These are phyloP conservation scores for Ogataea siamensis DNA, from an alignment of 805 yeast genomes.

Conservation along the genomic window DNA sequence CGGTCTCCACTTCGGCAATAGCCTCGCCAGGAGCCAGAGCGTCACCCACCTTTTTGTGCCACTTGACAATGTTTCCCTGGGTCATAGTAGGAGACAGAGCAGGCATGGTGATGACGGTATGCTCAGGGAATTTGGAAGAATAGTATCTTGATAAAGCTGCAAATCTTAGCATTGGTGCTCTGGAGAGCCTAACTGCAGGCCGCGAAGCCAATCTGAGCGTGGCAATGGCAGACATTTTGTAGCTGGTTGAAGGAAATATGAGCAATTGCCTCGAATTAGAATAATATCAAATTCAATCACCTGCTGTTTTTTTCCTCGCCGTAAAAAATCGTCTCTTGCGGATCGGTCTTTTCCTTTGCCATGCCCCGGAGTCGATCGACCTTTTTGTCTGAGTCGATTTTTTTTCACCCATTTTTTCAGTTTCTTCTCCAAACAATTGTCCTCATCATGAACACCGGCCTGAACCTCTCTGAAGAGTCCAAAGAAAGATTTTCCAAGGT, in stretches of 20 bases:
- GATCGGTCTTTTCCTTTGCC: conserved; percentile 25
- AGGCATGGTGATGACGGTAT: conserved; percentile 93
- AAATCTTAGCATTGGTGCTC: conserved; percentile 14
- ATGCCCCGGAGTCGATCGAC: conserved; percentile 12
- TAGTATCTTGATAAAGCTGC: conserved; percentile 21
- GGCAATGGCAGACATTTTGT: conserved; percentile 34
- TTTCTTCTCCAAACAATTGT: background rate
- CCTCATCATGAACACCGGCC: conserved; percentile 34
- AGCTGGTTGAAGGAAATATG: conserved; percentile 5
- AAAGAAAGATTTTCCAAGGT: conserved; percentile 85
- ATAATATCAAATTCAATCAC: conserved; percentile 3
- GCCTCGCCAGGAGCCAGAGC: conserved; percentile 87
- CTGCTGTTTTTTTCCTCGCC: conserved; percentile 18
- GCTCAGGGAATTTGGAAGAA: conserved; percentile 41
- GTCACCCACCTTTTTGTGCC: conserved; percentile 92
- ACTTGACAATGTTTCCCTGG: conserved; percentile 84
- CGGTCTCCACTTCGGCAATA: conserved; percentile 96
- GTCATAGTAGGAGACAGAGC: conserved; percentile 99
- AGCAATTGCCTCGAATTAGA: conserved; percentile 1
- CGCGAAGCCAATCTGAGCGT: conserved; percentile 32
- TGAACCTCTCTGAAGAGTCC: conserved; percentile 46
- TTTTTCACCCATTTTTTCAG: conserved; percentile 8
- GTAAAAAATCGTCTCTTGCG: conserved; percentile 13
- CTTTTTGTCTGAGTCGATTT: background rate
- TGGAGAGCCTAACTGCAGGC: conserved; percentile 26